These are phyloP conservation scores for Botrytis aclada DNA, from an alignment of 2,329 filamentous ascomycete genomes.

Conservation along the genomic window DNA sequence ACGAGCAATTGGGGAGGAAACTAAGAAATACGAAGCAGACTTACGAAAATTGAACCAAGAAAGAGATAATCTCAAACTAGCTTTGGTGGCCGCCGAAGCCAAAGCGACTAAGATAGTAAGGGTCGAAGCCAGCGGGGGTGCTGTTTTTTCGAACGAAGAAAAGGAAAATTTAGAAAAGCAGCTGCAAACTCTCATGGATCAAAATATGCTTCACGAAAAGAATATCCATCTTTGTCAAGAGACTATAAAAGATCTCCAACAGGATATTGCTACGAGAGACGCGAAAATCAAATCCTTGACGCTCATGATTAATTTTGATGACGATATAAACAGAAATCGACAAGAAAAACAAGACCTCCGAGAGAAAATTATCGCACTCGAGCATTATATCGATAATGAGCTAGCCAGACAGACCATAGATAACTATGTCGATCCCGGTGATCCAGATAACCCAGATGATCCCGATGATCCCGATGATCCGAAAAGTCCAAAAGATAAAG, in stretches of 20 bases:
- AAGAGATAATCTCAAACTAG: background rate
- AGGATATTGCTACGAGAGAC: background rate
- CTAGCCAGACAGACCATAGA: background rate
- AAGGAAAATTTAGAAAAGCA: background rate
- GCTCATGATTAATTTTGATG: background rate
- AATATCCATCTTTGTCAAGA: background rate
- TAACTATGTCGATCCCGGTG: background rate
- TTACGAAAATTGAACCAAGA: background rate
- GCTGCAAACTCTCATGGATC: background rate
- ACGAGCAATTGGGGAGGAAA: too few species aligned
- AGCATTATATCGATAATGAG: background rate
- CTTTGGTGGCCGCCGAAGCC: background rate
- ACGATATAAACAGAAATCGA: background rate
- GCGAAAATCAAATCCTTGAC: background rate
- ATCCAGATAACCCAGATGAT: background rate
- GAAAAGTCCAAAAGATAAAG: background rate
- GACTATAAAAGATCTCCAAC: background rate
- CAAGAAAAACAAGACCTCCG: constrained; percentile 7
- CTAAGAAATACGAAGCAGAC: background rate
- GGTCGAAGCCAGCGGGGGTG: background rate
- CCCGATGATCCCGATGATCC: background rate
- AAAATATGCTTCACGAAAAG: background rate
- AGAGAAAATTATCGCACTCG: background rate
- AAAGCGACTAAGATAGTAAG: background rate
- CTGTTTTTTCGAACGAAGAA: background rate